Evolutionary conservation across 495 filamentous ascomycete genomes (phyloP).

Genomic region (Staphylotrichum tortipilum): DNA sequence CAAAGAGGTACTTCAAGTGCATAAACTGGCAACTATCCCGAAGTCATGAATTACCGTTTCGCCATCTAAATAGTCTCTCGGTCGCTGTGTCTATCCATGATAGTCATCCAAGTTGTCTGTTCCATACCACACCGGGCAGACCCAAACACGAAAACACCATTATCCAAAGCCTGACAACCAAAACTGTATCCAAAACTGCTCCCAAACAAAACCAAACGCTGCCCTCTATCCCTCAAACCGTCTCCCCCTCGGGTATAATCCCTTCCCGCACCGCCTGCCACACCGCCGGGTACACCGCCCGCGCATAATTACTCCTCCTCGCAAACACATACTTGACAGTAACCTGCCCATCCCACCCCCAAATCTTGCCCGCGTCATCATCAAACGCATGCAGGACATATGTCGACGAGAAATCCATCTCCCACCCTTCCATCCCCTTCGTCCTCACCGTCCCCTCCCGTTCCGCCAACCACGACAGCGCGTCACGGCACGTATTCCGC

Average conservation of each 20-base stretch:
- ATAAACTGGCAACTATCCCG: too few species aligned
- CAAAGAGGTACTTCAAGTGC: too few species aligned
- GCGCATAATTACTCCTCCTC: slow-evolving; percentile 16
- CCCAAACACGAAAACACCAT: too few species aligned
- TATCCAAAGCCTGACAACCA: too few species aligned
- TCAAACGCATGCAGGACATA: slow-evolving; percentile 20
- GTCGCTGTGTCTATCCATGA: too few species aligned
- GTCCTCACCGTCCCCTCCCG: not conserved
- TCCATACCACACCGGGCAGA: too few species aligned
- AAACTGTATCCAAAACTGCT: too few species aligned
- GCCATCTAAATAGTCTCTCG: too few species aligned
- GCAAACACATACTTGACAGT: slow-evolving; percentile 12
- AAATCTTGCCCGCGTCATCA: not conserved
- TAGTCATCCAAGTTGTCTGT: too few species aligned
- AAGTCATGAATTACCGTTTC: too few species aligned
- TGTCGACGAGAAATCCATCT: slow-evolving; percentile 16
- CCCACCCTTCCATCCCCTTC: not conserved
- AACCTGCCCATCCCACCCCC: slow-evolving; percentile 6
- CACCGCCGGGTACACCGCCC: slow-evolving; percentile 16
- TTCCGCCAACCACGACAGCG: slow-evolving; percentile 5
- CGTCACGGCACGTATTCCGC: not conserved
- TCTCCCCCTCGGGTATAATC: slow-evolving; percentile 1
- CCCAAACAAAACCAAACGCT: too few species aligned
- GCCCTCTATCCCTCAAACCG: too few species aligned
- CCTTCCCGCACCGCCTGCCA: slow-evolving; percentile 11